Percentiles rank a stretch among this genome's conserved stretches.
phyloP scores from a whole-genome alignment of 768 basidiomycete genomes.

The Hortiboletus flavorubellus region DNA sequence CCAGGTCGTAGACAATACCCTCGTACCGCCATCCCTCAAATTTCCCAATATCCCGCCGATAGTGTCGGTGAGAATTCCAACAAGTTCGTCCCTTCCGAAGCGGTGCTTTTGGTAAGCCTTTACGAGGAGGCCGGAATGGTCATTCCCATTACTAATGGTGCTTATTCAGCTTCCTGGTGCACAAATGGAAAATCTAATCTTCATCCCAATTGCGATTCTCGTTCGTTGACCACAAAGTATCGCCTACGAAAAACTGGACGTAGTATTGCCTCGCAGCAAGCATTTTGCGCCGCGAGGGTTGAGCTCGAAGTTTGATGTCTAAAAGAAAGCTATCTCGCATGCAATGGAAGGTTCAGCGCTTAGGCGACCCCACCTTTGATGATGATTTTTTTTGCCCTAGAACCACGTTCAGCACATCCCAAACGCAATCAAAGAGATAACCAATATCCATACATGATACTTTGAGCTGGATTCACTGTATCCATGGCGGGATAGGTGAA shows the following conservation, averaged over 20 bases:
- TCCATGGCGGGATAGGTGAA: too few species aligned
- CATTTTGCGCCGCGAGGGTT: neutral
- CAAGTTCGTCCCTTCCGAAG: too few species aligned
- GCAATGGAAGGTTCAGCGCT: too few species aligned
- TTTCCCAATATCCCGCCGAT: neutral
- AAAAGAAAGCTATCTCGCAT: too few species aligned
- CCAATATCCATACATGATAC: too few species aligned
- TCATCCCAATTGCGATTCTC: neutral
- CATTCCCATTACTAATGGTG: neutral
- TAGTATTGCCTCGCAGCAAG: neutral
- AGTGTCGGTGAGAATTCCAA: neutral
- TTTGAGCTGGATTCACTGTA: too few species aligned
- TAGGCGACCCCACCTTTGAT: too few species aligned
- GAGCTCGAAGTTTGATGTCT: constrained; percentile 1
- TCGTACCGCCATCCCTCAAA: too few species aligned
- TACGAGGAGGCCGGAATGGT: neutral
- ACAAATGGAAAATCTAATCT: neutral
- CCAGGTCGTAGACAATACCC: too few species aligned
- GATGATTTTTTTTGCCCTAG: too few species aligned
- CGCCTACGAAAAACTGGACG: neutral
- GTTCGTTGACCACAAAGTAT: neutral
- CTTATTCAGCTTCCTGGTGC: neutral
- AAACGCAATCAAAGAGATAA: too few species aligned
- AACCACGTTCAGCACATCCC: too few species aligned
- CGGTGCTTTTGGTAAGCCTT: neutral